Percentiles rank a stretch among this genome's conserved stretches.
Evolutionary conservation across 2,329 filamentous ascomycete genomes (phyloP).

Genomic region (Cercospora zeina): DNA sequence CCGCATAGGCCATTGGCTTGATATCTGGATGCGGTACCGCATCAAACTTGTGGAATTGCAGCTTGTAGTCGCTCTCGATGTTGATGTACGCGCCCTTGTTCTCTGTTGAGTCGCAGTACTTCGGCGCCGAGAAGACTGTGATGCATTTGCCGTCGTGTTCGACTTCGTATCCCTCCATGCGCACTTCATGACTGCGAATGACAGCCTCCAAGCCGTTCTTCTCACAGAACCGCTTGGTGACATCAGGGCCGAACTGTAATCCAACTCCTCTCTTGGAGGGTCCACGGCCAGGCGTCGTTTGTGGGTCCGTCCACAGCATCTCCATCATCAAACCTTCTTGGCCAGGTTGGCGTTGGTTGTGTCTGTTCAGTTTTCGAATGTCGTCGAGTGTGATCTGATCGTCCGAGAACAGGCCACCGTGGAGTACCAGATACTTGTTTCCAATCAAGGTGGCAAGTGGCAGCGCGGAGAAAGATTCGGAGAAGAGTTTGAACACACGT

Average conservation of each 20-base stretch:
- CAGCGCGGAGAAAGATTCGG: slow-evolving; percentile 93
- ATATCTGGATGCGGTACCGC: slow-evolving; percentile 95
- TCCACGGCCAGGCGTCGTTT: slow-evolving; percentile 78
- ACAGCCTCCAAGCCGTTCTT: slow-evolving; percentile 92
- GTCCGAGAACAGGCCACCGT: slow-evolving; percentile 93
- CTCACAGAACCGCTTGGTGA: slow-evolving; percentile 95
- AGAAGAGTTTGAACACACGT: slow-evolving; percentile 94
- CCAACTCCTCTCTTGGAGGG: slow-evolving; percentile 97
- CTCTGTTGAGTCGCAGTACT: slow-evolving; percentile 95
- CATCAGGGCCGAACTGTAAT: slow-evolving; percentile 92
- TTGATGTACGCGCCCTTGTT: slow-evolving; percentile 99
- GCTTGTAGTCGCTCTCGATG: slow-evolving; percentile 85
- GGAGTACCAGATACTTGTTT: slow-evolving; percentile 85
- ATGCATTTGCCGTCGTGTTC: slow-evolving; percentile 96
- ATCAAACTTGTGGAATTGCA: slow-evolving; percentile 90
- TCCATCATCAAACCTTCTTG: slow-evolving; percentile 99
- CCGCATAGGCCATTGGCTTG: slow-evolving; percentile 89
- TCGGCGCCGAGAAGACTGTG: slow-evolving; percentile 96
- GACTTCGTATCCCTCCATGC: slow-evolving; percentile 99
- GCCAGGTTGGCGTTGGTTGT: slow-evolving; percentile 87
- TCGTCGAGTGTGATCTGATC: slow-evolving; percentile 90
- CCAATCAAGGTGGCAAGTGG: slow-evolving; percentile 90
- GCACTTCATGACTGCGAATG: slow-evolving; percentile 94
- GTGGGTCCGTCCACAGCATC: slow-evolving; percentile 99
- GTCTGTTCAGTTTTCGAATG: slow-evolving; percentile 87